phyloP scores from a whole-genome alignment of 371 early-diverging fungal species.

The Mucor lusitanicus region DNA sequence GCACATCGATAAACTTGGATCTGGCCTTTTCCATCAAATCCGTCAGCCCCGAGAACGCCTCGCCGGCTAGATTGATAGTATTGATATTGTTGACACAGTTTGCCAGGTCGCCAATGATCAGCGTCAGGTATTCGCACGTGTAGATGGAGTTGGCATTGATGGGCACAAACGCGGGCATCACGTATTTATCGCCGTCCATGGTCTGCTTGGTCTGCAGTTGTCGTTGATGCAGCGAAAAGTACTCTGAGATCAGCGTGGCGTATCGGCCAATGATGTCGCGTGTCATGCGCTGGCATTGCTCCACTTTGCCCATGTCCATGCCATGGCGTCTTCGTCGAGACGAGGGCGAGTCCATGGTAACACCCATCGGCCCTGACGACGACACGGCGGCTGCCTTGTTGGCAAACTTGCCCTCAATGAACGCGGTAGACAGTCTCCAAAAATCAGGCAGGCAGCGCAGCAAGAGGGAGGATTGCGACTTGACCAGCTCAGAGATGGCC shows the following conservation, averaged over 20 bases:
- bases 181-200: conserved; percentile 22
- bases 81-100: conserved; percentile 64
- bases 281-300: conserved; percentile 81
- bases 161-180: conserved; percentile 46
- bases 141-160: conserved; percentile 57
- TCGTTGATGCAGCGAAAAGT: conserved; percentile 50
- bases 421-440: conserved; percentile 86
- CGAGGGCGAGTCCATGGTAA: conserved; percentile 10
- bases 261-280: conserved; percentile 71
- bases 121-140: conserved; percentile 58
- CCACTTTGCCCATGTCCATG: conserved; percentile 70
- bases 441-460: conserved; percentile 87
- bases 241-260: conserved; percentile 56
- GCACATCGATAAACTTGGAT: conserved; percentile 57
- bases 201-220: conserved; percentile 26
- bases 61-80: conserved; percentile 55
- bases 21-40: conserved; percentile 57
- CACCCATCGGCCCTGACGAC: conserved; percentile 9
- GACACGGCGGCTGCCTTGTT: conserved; percentile 40
- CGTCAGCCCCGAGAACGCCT: conserved; percentile 56
- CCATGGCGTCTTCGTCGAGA: conserved; percentile 47
- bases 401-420: conserved; percentile 81
- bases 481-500: conserved; percentile 67
- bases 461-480: conserved; percentile 74
- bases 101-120: conserved; percentile 56